Evolutionary conservation across 306 rosid genomes (phyloP).

Genomic region (Trichosanthes truncata): DNA sequence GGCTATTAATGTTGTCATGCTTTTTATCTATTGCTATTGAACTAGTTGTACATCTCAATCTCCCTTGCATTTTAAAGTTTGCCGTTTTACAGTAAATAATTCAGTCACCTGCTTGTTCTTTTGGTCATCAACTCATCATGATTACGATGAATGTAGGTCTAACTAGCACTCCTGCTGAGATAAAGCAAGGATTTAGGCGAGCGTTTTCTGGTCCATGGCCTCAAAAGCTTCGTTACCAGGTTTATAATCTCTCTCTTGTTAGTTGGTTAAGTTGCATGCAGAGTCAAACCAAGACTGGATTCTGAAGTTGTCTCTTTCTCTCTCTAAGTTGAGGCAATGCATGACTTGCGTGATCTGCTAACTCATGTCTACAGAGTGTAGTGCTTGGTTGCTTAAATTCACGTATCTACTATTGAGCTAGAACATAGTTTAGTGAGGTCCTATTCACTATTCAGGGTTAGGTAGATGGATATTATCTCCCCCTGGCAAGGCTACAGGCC

Average conservation of each 20-base stretch:
- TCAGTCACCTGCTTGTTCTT: not conserved
- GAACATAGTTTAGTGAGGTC: not conserved
- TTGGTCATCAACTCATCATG: not conserved
- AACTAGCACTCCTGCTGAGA: slow-evolving; percentile 50
- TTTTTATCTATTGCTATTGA: not conserved
- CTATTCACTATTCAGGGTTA: not conserved
- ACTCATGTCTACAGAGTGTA: not conserved
- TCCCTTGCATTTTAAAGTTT: not conserved
- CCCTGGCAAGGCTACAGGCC: not conserved
- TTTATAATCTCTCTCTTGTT: slow-evolving; percentile 7
- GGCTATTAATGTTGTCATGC: not conserved
- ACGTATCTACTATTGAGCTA: not conserved
- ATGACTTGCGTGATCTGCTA: not conserved
- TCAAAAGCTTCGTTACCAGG: slow-evolving; percentile 85
- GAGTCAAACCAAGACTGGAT: not conserved
- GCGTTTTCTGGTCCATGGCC: slow-evolving; percentile 86
- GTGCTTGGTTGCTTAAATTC: not conserved
- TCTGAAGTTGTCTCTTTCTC: not conserved
- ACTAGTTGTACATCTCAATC: not conserved
- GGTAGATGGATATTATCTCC: not conserved
- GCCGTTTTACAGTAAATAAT: not conserved
- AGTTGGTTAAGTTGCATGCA: not conserved
- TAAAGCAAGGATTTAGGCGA: slow-evolving; percentile 79
- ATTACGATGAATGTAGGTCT: slow-evolving; percentile 35
- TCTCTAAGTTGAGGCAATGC: not conserved